These are phyloP conservation scores for Diutina mesorugosa DNA, from an alignment of 1,139 yeast genomes.

Conservation along the genomic window DNA sequence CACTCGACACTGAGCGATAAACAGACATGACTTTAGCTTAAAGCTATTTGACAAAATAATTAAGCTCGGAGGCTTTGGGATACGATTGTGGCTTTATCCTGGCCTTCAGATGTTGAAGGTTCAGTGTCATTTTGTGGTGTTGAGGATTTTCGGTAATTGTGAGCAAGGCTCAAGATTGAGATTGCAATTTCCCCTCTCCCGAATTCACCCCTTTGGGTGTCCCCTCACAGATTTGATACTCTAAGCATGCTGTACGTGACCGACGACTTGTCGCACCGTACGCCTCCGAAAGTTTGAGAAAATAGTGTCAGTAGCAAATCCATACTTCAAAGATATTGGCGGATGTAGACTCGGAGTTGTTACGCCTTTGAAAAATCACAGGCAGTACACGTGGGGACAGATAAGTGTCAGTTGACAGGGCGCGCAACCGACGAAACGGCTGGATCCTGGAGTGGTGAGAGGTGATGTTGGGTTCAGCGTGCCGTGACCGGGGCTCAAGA, in stretches of 20 bases:
- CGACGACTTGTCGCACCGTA: neutral
- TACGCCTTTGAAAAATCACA: neutral
- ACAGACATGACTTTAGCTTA: too few relatives aligned
- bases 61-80: too few relatives aligned
- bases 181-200: neutral
- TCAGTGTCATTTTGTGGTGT: neutral
- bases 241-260: neutral
- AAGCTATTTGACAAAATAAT: too few relatives aligned
- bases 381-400: neutral
- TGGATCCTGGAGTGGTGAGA: neutral
- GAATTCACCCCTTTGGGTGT: neutral
- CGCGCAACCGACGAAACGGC: neutral
- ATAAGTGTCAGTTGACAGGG: neutral
- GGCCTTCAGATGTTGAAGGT: neutral
- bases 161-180: neutral
- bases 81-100: too few relatives aligned
- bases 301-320: neutral
- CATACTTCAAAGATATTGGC: neutral
- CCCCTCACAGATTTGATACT: neutral
- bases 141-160: neutral
- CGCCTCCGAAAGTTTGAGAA: neutral
- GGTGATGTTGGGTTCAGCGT: neutral
- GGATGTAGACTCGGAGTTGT: neutral
- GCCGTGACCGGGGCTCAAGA: neutral
- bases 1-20: too few relatives aligned